Percentiles rank a stretch among this genome's conserved stretches.
Conservation (phyloP, 768 basidiomycete genomes). For the Ephemerocybe angulata region DNA sequence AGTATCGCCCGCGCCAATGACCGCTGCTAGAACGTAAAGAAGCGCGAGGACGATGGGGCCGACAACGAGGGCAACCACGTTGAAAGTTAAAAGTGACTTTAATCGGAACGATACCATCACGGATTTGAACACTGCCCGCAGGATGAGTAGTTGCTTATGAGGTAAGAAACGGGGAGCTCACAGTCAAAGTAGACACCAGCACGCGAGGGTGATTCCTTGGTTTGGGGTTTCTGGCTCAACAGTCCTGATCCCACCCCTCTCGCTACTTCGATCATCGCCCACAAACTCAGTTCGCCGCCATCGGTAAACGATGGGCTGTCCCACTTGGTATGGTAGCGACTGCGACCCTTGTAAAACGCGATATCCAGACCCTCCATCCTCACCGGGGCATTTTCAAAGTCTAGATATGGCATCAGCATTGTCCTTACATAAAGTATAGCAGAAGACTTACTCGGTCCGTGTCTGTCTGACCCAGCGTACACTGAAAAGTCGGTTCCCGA, state of each 20-base stretch:
- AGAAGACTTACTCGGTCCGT: constrained; percentile 4
- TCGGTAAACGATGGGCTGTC: constrained; percentile 61
- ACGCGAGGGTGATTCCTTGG: constrained; percentile 5
- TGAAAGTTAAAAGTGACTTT: constrained; percentile 45
- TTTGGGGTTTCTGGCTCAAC: constrained; percentile 32
- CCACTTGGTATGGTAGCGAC: constrained; percentile 72
- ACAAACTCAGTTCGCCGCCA: constrained; percentile 53
- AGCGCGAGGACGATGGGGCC: constrained; percentile 55
- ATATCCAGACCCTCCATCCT: constrained; percentile 68
- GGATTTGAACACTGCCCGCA: constrained; percentile 53
- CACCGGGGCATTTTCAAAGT: not conserved
- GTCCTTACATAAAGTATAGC: not conserved
- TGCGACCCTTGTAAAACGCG: constrained; percentile 73
- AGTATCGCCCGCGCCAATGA: constrained; percentile 12
- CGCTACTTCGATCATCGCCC: constrained; percentile 76
- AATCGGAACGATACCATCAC: constrained; percentile 54
- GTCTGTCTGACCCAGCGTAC: constrained; percentile 39
- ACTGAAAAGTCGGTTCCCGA: constrained; percentile 74
- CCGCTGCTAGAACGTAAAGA: constrained; percentile 30
- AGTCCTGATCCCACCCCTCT: constrained; percentile 53
- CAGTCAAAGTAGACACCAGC: constrained; percentile 66
- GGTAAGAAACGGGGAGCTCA: constrained; percentile 31
- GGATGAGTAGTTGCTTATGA: not conserved
- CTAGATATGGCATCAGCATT: not conserved
- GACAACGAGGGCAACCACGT: constrained; percentile 58